These are phyloP conservation scores for Herpetospermum pedunculosum DNA, from an alignment of 306 rosid genomes.

Conservation along the genomic window DNA sequence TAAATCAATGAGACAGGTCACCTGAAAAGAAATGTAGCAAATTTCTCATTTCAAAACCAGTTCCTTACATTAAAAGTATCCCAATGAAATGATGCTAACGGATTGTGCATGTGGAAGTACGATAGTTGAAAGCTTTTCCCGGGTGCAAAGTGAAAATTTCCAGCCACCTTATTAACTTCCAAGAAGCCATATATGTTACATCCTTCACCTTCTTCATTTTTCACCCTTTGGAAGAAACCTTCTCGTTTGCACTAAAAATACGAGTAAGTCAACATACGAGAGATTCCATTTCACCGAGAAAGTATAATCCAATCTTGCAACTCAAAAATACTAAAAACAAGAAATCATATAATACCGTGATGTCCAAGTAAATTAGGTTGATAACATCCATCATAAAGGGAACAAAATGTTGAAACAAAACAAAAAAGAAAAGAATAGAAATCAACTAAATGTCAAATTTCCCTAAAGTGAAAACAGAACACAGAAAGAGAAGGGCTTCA, in stretches of 20 bases:
- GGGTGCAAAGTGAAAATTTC: slow-evolving; percentile 94
- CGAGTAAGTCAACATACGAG: neutral
- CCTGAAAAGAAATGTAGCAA: neutral
- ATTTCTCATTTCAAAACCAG: neutral
- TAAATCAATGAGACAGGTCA: slow-evolving; percentile 10
- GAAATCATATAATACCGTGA: neutral
- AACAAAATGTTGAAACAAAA: no score
- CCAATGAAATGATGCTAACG: slow-evolving; percentile 69
- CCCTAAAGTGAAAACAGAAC: neutral
- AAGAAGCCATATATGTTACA: slow-evolving; percentile 86
- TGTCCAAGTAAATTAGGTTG: neutral
- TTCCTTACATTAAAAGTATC: slow-evolving; percentile 79
- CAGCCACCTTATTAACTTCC: slow-evolving; percentile 96
- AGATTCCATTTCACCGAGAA: neutral
- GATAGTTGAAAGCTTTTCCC: slow-evolving; percentile 96
- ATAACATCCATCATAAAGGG: neutral
- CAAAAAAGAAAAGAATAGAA: neutral
- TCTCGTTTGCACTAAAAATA: slow-evolving; percentile 84
- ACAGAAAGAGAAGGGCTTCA: neutral
- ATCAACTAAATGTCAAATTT: neutral
- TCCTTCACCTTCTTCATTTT: slow-evolving; percentile 95
- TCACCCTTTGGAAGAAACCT: slow-evolving; percentile 83
- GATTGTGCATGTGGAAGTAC: slow-evolving; percentile 68
- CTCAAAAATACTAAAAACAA: neutral
- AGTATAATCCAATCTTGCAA: neutral